Base-by-base conservation (phyloP, 495 filamentous ascomycete genomes). In the Tuber microsphaerosporum region DNA sequence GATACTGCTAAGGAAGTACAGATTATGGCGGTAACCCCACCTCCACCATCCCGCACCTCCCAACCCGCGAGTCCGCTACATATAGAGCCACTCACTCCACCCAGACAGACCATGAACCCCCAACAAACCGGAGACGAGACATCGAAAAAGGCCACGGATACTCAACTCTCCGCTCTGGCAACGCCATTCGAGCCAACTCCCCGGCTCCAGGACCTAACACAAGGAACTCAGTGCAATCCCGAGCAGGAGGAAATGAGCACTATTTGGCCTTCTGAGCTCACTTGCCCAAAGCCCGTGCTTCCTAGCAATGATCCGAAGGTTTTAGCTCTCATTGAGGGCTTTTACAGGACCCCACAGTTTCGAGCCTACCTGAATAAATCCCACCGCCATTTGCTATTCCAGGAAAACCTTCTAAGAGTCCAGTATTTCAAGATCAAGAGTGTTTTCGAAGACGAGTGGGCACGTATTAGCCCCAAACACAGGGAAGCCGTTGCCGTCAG, bases 381-480 rank as follows among this genome's bases (percentile, higher is more conserved):
- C 14, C 75, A 79, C n/a, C 74, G 78, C 39, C 70, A 70, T 26
- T 71, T 79, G 5, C 22, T 79, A 16, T 79, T 79, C 46, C 74
- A 73, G 44, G 76, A 79, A 45, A 79, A 79, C 34, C 71, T 61
- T 42, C 73, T 79, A 61, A 70, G 76, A 41, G 39, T 74, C 9
- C 77, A 79, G 39, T 79, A 79, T 34, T 71, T 70, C 34, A 69
- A 73, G 46, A 79, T 79, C 20, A 69, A 74, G 42, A 48, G 42
- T 10, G 61, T 70, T 20, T 79, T 79, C 20, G 76, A 79, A 43
- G 76, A 79, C 17, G 77, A 79, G 48, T 79, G 77, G 77, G 42
- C 75, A 39, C 72, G 72, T 46, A 79, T 79, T 51, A 73, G 73
- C 45, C 42, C 70, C 43, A 16, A 17, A 17, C 76, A 79, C 22